A percentile compares a stretch with the other conserved stretches of the same genome.
phyloP scores from a whole-genome alignment of 208 protist species.

The Pavlovales sp. region DNA sequence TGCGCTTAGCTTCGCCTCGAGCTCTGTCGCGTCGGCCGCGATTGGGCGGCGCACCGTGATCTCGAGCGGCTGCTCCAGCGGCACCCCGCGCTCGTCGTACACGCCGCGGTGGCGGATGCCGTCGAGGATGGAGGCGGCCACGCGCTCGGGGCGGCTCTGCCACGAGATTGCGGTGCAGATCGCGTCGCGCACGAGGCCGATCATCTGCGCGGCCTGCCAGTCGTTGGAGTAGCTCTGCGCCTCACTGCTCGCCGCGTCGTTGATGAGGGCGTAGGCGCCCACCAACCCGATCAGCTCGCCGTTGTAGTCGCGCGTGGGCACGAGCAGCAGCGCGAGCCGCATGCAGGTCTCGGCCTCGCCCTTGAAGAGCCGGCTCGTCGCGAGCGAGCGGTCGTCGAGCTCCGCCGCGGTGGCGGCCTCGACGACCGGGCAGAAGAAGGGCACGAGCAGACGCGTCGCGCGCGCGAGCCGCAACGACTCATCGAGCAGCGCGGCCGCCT shows the following conservation, averaged over 20 bases:
- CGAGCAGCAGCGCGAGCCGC: neutral
- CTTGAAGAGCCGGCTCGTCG: neutral
- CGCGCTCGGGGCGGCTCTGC: neutral
- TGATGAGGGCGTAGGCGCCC: neutral
- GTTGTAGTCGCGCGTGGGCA: neutral
- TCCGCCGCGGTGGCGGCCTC: too few species aligned
- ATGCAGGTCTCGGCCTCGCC: neutral
- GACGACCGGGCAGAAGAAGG: neutral
- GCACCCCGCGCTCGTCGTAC: neutral
- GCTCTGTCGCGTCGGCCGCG: neutral
- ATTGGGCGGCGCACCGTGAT: neutral
- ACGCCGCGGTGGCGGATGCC: neutral
- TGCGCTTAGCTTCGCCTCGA: neutral
- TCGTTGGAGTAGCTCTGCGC: neutral
- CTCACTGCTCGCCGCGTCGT: neutral
- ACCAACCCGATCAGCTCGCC: neutral
- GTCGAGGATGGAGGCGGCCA: neutral
- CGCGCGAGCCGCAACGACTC: neutral
- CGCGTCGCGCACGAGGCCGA: neutral
- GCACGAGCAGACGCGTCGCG: neutral
- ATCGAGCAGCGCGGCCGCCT: neutral
- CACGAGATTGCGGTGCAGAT: neutral
- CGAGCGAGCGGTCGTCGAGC: too few species aligned
- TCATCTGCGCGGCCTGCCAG: slow-evolving; percentile 2
- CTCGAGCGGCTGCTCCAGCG: neutral